phyloP scores from a whole-genome alignment of 164 flowering plant species.

The Stephania yunnanensis region DNA sequence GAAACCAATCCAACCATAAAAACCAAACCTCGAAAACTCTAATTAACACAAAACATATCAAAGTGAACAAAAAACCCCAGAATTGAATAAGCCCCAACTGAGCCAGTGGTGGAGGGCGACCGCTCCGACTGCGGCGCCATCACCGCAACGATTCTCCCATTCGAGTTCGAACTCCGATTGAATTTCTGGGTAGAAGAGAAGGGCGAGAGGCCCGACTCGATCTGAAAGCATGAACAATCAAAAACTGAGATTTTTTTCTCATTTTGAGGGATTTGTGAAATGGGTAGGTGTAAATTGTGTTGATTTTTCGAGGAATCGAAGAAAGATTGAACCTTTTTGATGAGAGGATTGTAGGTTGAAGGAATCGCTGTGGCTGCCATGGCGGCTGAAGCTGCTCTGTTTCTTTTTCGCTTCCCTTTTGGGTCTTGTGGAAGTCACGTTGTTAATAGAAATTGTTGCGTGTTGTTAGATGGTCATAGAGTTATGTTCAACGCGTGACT shows the following conservation, averaged over 20 bases:
- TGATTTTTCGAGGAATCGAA: background rate
- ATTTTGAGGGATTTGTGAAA: background rate
- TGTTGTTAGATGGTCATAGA: too few relatives aligned
- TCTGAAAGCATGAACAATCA: conserved; percentile 16
- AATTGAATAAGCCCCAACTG: conserved; percentile 32
- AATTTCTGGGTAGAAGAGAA: conserved; percentile 33
- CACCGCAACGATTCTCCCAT: conserved; percentile 53
- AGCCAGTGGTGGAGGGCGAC: conserved; percentile 76
- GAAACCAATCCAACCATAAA: conserved; percentile 4
- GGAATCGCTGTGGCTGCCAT: conserved; percentile 29
- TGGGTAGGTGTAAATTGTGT: background rate
- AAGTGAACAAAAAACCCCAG: background rate
- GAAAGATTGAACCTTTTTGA: conserved; percentile 22
- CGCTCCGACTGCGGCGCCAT: conserved; percentile 76
- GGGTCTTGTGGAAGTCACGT: too few relatives aligned
- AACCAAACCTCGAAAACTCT: background rate
- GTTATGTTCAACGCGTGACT: too few relatives aligned
- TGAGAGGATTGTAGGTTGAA: conserved; percentile 22
- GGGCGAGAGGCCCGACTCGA: conserved; percentile 39
- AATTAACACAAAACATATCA: background rate
- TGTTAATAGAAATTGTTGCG: too few relatives aligned
- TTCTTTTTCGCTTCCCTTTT: background rate
- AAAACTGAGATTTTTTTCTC: background rate
- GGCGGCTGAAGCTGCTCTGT: background rate
- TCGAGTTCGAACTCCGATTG: conserved; percentile 31